Percentiles rank a stretch among this genome's conserved stretches.
Conservation (phyloP, 768 basidiomycete species). For the Boletus rubescentipes region DNA sequence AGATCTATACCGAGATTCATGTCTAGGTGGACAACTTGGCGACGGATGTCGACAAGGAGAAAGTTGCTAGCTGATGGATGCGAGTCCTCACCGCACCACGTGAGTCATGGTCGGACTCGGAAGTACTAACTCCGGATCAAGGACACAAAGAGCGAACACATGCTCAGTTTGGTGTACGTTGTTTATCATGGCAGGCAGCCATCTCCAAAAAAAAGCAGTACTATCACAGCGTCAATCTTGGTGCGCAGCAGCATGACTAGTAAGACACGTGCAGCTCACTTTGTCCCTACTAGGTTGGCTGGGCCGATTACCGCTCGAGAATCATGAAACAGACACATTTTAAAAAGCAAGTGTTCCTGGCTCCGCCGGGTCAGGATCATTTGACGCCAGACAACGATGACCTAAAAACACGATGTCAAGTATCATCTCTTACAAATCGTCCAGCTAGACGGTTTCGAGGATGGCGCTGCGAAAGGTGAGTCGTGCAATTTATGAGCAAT, state of each 20-base stretch:
- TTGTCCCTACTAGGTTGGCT: not conserved
- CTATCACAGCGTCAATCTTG: constrained; percentile 21
- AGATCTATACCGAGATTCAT: constrained; percentile 16
- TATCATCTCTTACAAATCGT: not conserved
- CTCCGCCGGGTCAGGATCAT: constrained; percentile 3
- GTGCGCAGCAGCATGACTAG: constrained; percentile 1
- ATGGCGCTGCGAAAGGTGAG: not conserved
- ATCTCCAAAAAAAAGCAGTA: not conserved
- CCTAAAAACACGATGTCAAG: not conserved
- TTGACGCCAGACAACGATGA: not conserved
- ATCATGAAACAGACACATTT: constrained; percentile 3
- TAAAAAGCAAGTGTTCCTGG: not conserved
- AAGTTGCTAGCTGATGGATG: no score
- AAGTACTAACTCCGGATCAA: no score
- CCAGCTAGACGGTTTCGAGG: not conserved
- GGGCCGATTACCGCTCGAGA: not conserved
- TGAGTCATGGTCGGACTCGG: not conserved
- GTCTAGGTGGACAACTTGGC: no score
- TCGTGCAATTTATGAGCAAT: not conserved
- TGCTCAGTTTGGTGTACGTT: no score
- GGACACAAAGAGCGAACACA: constrained; percentile 5
- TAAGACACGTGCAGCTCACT: constrained; percentile 1
- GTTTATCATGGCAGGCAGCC: not conserved
- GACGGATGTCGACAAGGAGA: no score
- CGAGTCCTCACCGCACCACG: no score